Conservation (phyloP, 192 early-diverging fungal species). For the Coemansia sp. region DNA sequence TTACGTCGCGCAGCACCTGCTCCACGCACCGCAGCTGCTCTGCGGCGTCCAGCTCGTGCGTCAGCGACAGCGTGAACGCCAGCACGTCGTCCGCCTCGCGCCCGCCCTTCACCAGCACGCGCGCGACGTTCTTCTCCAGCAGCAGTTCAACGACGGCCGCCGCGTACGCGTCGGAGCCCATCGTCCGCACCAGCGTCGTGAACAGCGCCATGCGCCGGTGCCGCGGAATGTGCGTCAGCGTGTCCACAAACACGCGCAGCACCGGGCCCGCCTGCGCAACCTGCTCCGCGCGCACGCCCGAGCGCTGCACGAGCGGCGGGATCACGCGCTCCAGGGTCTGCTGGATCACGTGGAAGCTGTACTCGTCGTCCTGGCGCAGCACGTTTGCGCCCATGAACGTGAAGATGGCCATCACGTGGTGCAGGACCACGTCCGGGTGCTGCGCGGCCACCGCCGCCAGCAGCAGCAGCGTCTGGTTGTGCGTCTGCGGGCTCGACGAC, state of each 20-base stretch:
- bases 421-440: constrained; percentile 80
- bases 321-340: constrained; percentile 84
- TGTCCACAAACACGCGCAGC: constrained; percentile 88
- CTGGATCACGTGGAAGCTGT: constrained; percentile 93
- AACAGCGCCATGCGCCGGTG: constrained; percentile 89
- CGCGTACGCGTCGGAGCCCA: constrained; percentile 77
- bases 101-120: constrained; percentile 36
- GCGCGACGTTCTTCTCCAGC: constrained; percentile 67
- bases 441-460: constrained; percentile 82
- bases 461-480: constrained; percentile 82
- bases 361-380: constrained; percentile 93
- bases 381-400: constrained; percentile 98
- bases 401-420: constrained; percentile 95
- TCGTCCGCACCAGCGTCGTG: constrained; percentile 71
- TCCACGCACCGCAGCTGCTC: constrained; percentile 68
- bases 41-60: constrained; percentile 62
- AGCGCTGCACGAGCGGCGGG: constrained; percentile 54
- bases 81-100: constrained; percentile 63
- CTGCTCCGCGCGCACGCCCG: constrained; percentile 7
- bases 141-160: constrained; percentile 70
- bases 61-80: constrained; percentile 74
- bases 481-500: constrained; percentile 92
- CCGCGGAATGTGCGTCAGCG: constrained; percentile 87
- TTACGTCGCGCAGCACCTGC: constrained; percentile 57
- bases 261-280: constrained; percentile 67